Percentiles rank a stretch among this genome's conserved stretches.
Conservation (phyloP, 768 basidiomycete species). For the Amyloporia xantha region DNA sequence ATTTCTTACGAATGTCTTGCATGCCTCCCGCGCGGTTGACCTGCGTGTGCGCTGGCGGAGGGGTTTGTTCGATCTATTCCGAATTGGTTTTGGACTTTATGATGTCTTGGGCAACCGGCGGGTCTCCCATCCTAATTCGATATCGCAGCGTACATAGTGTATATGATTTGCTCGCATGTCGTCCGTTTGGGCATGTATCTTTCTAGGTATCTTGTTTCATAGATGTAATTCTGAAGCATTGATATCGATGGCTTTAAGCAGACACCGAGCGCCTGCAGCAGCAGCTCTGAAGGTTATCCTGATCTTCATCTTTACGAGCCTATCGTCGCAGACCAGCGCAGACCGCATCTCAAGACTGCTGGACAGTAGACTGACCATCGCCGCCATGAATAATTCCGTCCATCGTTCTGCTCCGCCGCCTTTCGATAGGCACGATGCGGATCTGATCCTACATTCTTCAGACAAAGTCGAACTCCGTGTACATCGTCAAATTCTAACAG, state of each 20-base stretch:
- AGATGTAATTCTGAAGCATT: slow-evolving; percentile 2
- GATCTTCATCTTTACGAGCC: neutral
- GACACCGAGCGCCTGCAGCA: too few relatives aligned
- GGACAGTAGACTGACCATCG: neutral
- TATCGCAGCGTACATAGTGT: neutral
- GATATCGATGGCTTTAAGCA: neutral
- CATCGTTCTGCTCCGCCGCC: neutral
- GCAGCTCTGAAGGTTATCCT: neutral
- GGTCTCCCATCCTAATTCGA: neutral
- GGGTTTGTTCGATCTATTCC: too few relatives aligned
- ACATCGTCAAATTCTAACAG: neutral
- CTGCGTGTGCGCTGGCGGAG: neutral
- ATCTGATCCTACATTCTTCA: neutral
- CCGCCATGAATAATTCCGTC: neutral
- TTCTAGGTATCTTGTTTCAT: slow-evolving; percentile 3
- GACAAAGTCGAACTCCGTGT: neutral
- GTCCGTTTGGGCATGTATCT: slow-evolving; percentile 2
- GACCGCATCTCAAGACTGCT: neutral
- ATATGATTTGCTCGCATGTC: neutral
- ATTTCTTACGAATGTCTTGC: neutral
- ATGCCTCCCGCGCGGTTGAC: slow-evolving; percentile 1
- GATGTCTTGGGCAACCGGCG: slow-evolving; percentile 3
- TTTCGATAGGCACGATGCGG: neutral
- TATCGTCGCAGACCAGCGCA: neutral
- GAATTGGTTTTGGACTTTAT: neutral